Evolutionary conservation across 495 filamentous ascomycete genomes (phyloP).

Genomic region (Opeltia flavorubescens): DNA sequence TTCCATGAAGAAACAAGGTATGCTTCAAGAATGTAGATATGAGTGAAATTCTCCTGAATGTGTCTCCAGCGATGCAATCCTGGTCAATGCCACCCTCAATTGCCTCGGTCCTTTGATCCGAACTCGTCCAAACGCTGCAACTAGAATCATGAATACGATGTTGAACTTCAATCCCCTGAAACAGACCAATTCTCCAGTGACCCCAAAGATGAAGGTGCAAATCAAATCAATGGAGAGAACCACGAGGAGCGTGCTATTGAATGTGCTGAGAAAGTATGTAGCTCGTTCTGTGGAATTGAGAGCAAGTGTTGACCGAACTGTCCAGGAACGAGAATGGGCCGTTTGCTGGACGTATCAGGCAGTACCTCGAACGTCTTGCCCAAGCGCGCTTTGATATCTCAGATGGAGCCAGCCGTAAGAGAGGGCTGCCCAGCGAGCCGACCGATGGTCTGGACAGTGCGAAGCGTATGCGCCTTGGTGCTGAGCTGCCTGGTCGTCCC

Average conservation of each 20-base stretch:
- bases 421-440: conserved; percentile 49
- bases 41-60: conserved; percentile 10
- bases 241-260: conserved; percentile 62
- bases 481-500: conserved; percentile 33
- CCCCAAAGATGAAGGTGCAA: conserved; percentile 61
- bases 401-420: conserved; percentile 65
- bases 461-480: conserved; percentile 57
- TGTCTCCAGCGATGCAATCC: conserved; percentile 58
- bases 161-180: conserved; percentile 87
- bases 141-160: conserved; percentile 69
- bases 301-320: not conserved
- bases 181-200: conserved; percentile 61
- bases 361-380: conserved; percentile 64
- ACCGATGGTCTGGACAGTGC: conserved; percentile 52
- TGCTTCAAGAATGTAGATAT: conserved; percentile 11
- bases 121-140: conserved; percentile 62
- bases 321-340: conserved; percentile 56
- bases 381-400: conserved; percentile 60
- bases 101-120: conserved; percentile 67
- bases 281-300: conserved; percentile 1
- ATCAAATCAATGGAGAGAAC: conserved; percentile 92
- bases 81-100: conserved; percentile 86
- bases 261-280: conserved; percentile 60
- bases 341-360: conserved; percentile 56
- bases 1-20: conserved; percentile 79